Conservation (phyloP, 306 rosid genomes). For the Prinsepia uniflora region DNA sequence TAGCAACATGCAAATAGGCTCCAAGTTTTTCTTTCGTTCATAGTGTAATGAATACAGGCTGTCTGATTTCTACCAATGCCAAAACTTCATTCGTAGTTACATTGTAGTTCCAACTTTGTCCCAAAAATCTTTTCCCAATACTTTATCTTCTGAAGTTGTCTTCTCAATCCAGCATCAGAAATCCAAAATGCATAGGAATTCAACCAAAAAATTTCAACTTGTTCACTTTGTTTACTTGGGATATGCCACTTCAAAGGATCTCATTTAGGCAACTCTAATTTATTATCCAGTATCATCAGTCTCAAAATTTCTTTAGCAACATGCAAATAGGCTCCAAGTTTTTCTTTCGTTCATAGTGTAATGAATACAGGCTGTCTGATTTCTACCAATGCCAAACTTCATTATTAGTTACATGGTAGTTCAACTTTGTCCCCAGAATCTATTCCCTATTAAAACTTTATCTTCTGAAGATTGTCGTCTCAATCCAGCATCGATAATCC, state of each 20-base stretch:
- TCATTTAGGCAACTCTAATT: background rate
- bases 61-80: background rate
- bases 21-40: background rate
- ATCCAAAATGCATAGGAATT: background rate
- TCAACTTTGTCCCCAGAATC: background rate
- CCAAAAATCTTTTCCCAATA: background rate
- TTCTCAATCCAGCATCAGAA: background rate
- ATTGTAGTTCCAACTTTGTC: background rate
- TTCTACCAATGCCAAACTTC: background rate
- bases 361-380: background rate
- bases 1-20: background rate
- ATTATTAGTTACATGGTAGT: background rate
- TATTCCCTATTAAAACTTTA: background rate
- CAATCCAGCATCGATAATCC: background rate
- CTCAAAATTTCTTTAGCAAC: background rate
- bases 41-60: background rate
- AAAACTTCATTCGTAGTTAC: background rate
- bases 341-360: no score
- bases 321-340: background rate
- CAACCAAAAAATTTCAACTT: background rate
- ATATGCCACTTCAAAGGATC: background rate
- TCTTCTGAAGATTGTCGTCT: background rate
- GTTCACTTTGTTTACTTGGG: background rate
- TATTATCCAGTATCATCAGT: background rate
- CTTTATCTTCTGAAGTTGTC: background rate